phyloP scores from a whole-genome alignment of 2,329 filamentous ascomycete species.

The Curvularia spicifera region DNA sequence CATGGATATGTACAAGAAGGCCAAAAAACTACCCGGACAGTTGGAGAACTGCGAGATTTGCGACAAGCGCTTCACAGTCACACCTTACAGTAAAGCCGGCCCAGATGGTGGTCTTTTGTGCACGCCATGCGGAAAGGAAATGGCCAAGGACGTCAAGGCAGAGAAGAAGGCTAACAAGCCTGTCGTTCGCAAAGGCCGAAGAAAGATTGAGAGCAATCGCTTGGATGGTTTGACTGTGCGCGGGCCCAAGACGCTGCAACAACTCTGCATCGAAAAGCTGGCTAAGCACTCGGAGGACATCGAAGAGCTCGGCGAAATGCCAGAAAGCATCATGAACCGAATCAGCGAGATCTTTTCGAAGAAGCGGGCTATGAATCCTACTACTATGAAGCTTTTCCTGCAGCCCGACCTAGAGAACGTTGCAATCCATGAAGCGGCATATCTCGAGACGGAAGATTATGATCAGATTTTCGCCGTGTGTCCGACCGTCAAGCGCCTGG shows the following conservation, averaged over 20 bases:
- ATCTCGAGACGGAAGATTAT: slow-evolving; percentile 77
- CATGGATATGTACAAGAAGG: slow-evolving; percentile 62
- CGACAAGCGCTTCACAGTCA: slow-evolving; percentile 89
- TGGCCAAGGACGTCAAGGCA: slow-evolving; percentile 69
- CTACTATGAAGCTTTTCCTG: slow-evolving; percentile 58
- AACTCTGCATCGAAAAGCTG: slow-evolving; percentile 68
- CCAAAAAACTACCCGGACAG: slow-evolving; percentile 75
- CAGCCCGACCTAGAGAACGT: slow-evolving; percentile 62
- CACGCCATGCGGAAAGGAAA: slow-evolving; percentile 76
- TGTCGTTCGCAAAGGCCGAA: slow-evolving; percentile 65
- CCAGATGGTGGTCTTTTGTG: slow-evolving; percentile 88
- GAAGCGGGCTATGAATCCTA: slow-evolving; percentile 63
- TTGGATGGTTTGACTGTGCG: slow-evolving; percentile 74
- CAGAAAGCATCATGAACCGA: slow-evolving; percentile 61
- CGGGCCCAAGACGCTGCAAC: slow-evolving; percentile 72
- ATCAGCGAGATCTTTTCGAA: slow-evolving; percentile 70
- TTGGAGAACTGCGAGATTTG: slow-evolving; percentile 88
- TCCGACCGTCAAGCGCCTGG: slow-evolving; percentile 71
- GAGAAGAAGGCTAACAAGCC: slow-evolving; percentile 65
- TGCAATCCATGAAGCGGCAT: slow-evolving; percentile 66
- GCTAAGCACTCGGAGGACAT: slow-evolving; percentile 68
- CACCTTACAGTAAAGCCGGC: slow-evolving; percentile 81
- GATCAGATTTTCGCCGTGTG: slow-evolving; percentile 79
- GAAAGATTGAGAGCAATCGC: slow-evolving; percentile 81
- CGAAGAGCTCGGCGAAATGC: slow-evolving; percentile 69